Evolutionary conservation across 1,139 yeast genomes (phyloP), one percentile per base, ranked within the genome.

Genomic region (Schwanniomyces etchellsii): DNA sequence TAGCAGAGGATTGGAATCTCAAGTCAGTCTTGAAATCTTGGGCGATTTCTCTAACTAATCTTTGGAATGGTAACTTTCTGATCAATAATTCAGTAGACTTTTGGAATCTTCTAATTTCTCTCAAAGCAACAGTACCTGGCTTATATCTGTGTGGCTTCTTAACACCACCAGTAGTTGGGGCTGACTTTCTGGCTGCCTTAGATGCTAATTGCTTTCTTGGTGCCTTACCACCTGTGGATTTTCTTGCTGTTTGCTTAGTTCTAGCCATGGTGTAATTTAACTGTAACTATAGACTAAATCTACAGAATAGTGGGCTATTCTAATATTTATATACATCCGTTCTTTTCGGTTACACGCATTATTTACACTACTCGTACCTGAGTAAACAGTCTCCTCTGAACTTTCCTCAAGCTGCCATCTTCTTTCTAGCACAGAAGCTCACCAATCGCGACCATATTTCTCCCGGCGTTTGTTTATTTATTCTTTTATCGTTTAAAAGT

Each of bases 111-210:
- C 96, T 86, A 61, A 89, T 89, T 77, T 89, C 97, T 83, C 96
- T 89, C 64, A 89, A 83, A 55, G 97, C 97, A 60, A 89, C 96
- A 60, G 96, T 89, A 88, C 97, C 97, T 67, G 97, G 97, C 91
- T 88, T 89, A 76, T 88, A 89, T 83, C 97, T 86, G 86, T 89
- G 97, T 51, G 96, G 96, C 78, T 89, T 89, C 89, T 89, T 89
- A 64, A 89, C 96, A 81, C 96, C 97, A 65, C 96, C 96, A 47
- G 96, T 80, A 45, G 95, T 75, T 74, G 94, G 91, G 39, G 96
- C 96, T 36, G 97, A 88, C 73, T 89, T 89, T 80, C 97, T 83
- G 52, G 97, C 96, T 55, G 96, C 96, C 83, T 89, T 89, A 50
- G 96, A 88, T 57, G 97, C 96, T 60, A 89, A 79, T 74, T 88